Conservation (phyloP, 179 eudicot genomes). For the Dionaea muscipula region DNA sequence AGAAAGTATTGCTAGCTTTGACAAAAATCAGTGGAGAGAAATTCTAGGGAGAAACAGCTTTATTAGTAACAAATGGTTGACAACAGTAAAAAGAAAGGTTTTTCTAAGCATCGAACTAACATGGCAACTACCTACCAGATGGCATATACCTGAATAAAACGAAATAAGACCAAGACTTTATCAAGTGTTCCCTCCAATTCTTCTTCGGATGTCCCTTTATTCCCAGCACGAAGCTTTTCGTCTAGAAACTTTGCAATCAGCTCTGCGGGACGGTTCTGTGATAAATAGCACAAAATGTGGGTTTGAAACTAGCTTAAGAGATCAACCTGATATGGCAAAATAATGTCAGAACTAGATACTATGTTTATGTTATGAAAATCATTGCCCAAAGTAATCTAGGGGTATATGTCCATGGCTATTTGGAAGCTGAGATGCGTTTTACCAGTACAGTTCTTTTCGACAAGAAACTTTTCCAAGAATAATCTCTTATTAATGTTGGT, state of each 20-base stretch:
- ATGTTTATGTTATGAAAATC: too few species aligned
- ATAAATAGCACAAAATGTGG: conserved; percentile 7
- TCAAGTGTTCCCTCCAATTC: conserved; percentile 96
- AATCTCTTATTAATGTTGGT: too few species aligned
- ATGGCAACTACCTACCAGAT: not conserved
- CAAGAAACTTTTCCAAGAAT: too few species aligned
- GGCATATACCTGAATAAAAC: conserved; percentile 74
- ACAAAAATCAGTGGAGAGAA: conserved; percentile 6
- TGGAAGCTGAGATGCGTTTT: too few species aligned
- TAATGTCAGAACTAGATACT: too few species aligned
- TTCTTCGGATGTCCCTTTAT: conserved; percentile 97
- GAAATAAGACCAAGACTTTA: conserved; percentile 82
- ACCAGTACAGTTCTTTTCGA: too few species aligned
- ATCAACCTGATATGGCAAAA: too few species aligned
- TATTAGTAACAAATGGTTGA: conserved; percentile 2
- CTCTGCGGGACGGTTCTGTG: conserved; percentile 97
- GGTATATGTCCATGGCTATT: too few species aligned
- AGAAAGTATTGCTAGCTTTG: not conserved
- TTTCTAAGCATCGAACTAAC: not conserved
- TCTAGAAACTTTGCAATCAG: conserved; percentile 92
- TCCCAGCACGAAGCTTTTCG: conserved; percentile 98
- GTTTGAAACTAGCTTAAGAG: too few species aligned
- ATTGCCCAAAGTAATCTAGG: too few species aligned
- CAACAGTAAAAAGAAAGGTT: not conserved
- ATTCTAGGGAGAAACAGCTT: conserved; percentile 1